phyloP scores from a whole-genome alignment of 192 early-diverging fungal genomes.

The Kappamyces sp. region DNA sequence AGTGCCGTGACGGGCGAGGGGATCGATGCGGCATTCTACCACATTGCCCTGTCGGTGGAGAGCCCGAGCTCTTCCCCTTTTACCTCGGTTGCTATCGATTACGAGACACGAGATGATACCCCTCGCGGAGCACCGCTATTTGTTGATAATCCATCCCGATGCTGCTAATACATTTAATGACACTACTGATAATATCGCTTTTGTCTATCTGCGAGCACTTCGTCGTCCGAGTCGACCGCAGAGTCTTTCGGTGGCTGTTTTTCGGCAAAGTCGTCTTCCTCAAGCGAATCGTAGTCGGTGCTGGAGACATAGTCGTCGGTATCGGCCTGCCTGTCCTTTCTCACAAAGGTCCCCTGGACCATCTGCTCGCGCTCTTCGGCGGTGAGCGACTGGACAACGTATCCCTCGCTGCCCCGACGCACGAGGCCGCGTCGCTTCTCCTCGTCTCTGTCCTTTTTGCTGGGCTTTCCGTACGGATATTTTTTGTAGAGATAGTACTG shows the following conservation, averaged over 20 bases:
- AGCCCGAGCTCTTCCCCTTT: too few species aligned
- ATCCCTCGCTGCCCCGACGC: conserved; percentile 48
- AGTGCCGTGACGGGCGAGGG: neutral
- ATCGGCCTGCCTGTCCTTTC: conserved; percentile 10
- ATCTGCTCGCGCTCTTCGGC: conserved; percentile 29
- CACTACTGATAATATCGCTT: too few species aligned
- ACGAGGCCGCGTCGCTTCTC: conserved; percentile 16
- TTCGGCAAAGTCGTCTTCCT: conserved; percentile 1
- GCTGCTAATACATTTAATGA: too few species aligned
- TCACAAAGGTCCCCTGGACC: conserved; percentile 18
- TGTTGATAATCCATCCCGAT: too few species aligned
- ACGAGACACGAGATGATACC: too few species aligned
- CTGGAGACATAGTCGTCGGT: conserved; percentile 4
- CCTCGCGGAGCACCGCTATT: too few species aligned
- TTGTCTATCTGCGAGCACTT: too few species aligned
- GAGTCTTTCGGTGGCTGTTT: neutral
- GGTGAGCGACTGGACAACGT: conserved; percentile 38
- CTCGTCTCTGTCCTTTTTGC: conserved; percentile 4
- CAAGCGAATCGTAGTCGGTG: conserved; percentile 13
- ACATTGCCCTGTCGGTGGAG: conserved; percentile 1
- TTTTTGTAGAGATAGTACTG: conserved; percentile 52
- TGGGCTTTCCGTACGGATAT: conserved; percentile 24
- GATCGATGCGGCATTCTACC: conserved; percentile 4
- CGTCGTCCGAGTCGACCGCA: too few species aligned
- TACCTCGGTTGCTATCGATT: too few species aligned